Evolutionary conservation across 2,329 filamentous ascomycete genomes (phyloP).

Genomic region (Xylariaceae sp.): DNA sequence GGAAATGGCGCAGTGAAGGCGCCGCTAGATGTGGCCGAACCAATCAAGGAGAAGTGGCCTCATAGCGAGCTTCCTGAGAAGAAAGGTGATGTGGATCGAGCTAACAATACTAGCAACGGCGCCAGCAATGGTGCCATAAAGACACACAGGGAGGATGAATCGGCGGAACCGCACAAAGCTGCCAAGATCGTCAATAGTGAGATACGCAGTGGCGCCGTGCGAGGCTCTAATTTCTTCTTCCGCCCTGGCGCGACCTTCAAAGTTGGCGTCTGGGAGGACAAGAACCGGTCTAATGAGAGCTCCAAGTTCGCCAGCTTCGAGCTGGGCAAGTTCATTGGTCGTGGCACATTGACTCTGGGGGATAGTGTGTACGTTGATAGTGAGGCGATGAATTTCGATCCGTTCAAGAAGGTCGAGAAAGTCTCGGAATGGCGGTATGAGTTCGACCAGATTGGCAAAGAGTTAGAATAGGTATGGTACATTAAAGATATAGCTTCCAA

Average conservation of each 20-base stretch:
- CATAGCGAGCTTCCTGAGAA: not conserved
- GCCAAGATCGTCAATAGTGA: conserved; percentile 22
- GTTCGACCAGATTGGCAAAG: conserved; percentile 40
- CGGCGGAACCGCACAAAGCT: conserved; percentile 14
- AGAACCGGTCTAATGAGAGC: conserved; percentile 23
- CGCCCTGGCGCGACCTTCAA: conserved; percentile 35
- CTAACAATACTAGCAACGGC: not conserved
- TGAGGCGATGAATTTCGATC: conserved; percentile 42
- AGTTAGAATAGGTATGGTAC: conserved; percentile 22
- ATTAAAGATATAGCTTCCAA: not conserved
- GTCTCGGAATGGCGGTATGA: conserved; percentile 40
- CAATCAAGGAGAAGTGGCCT: no score
- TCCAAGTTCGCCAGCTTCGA: conserved; percentile 25
- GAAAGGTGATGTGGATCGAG: not conserved
- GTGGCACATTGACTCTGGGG: conserved; percentile 34
- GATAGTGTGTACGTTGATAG: conserved; percentile 41
- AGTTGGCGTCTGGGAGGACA: conserved; percentile 41
- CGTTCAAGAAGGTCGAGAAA: conserved; percentile 40
- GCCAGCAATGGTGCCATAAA: not conserved
- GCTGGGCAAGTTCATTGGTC: conserved; percentile 28
- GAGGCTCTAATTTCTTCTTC: conserved; percentile 43
- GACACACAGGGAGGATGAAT: conserved; percentile 19
- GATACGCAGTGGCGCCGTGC: conserved; percentile 29
- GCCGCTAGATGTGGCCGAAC: not conserved
- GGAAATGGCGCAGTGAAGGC: not conserved